These are phyloP conservation scores for Penicillium sp. DNA, from an alignment of 2,329 filamentous ascomycete genomes.

Conservation along the genomic window DNA sequence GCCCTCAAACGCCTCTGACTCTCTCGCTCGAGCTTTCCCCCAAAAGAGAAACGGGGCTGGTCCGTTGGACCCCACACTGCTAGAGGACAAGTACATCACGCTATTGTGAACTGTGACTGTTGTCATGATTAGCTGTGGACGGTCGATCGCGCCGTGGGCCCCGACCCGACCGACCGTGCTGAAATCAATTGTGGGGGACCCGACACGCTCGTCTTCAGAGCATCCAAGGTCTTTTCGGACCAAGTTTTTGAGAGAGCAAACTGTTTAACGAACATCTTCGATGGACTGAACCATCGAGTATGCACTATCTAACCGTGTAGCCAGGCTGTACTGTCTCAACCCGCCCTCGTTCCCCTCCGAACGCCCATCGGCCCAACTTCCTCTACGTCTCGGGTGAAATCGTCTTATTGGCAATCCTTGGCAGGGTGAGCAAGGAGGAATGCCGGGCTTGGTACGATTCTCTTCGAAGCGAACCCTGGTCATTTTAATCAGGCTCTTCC, in stretches of 20 bases:
- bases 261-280: background rate
- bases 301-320: background rate
- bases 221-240: background rate
- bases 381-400: background rate
- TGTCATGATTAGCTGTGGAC: background rate
- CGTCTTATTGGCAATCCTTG: background rate
- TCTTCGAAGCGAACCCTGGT: background rate
- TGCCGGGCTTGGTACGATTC: background rate
- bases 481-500: background rate
- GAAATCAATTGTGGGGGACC: conserved; percentile 8
- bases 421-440: conserved; percentile 1
- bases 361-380: background rate
- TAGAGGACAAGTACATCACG: background rate
- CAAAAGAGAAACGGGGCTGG: conserved; percentile 1
- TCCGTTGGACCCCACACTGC: background rate
- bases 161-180: conserved; percentile 11
- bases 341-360: background rate
- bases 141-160: conserved; percentile 11
- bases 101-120: background rate
- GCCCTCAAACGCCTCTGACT: background rate
- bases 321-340: background rate
- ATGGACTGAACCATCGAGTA: background rate
- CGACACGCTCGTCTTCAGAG: background rate
- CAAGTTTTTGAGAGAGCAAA: background rate
- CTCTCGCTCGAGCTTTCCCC: background rate